phyloP scores from a whole-genome alignment of 305 asterid species.

The Fraxinus ornus region DNA sequence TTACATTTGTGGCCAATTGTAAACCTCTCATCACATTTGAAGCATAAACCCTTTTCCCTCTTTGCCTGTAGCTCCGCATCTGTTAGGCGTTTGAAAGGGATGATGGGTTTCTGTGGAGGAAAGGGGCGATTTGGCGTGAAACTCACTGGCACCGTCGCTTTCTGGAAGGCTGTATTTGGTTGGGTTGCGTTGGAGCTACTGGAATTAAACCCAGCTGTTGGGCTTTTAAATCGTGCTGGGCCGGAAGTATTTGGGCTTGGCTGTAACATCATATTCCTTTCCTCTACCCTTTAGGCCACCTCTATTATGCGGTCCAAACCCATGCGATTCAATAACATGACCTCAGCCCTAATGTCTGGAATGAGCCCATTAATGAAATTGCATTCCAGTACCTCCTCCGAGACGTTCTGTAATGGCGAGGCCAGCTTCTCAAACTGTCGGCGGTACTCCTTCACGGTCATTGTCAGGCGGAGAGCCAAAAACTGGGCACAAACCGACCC shows the following conservation, averaged over 20 bases:
- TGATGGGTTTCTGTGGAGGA: not conserved
- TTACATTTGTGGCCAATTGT: not conserved
- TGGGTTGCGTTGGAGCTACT: not conserved
- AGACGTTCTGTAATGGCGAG: no score
- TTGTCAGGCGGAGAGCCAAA: no score
- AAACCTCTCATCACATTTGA: not conserved
- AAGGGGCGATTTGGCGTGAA: not conserved
- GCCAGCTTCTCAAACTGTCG: no score
- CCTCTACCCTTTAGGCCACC: not conserved
- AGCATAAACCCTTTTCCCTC: not conserved
- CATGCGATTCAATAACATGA: not conserved
- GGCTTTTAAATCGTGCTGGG: not conserved
- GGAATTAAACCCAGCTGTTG: not conserved
- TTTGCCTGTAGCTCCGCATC: not conserved
- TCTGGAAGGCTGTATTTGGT: no score
- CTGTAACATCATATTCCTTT: not conserved
- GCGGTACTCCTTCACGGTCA: no score
- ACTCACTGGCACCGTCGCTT: fast-evolving
- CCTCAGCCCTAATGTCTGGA: not conserved
- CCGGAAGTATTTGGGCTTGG: not conserved
- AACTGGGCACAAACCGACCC: no score
- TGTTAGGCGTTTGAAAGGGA: not conserved
- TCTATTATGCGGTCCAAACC: not conserved
- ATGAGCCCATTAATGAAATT: not conserved
- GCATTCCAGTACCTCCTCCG: no score